Percentiles rank a stretch among this genome's conserved stretches.
Evolutionary conservation across 108 stramenopile species (phyloP).

Genomic region (Cyclotella sp.): DNA sequence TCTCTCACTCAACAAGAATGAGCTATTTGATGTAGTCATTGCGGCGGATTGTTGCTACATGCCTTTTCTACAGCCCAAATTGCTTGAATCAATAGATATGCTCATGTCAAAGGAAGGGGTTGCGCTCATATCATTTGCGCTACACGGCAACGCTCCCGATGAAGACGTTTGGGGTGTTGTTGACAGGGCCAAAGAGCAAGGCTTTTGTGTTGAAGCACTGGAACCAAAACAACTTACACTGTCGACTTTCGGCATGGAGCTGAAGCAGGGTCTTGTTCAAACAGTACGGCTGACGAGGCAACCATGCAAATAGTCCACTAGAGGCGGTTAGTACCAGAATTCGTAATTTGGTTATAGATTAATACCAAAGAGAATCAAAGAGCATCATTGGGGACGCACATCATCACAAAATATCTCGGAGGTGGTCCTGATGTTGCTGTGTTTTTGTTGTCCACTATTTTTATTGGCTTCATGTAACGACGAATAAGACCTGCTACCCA

Average conservation of each 20-base stretch:
- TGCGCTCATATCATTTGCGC: conserved; percentile 46
- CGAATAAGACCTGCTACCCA: too few species aligned
- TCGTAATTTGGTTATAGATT: too few species aligned
- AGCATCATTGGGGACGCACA: too few species aligned
- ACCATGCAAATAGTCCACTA: too few species aligned
- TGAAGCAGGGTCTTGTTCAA: conserved; percentile 51
- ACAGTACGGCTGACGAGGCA: conserved; percentile 35
- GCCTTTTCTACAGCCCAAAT: conserved; percentile 47
- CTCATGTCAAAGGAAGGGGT: conserved; percentile 40
- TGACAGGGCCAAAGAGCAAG: conserved; percentile 40
- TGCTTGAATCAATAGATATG: conserved; percentile 43
- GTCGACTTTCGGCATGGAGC: conserved; percentile 37
- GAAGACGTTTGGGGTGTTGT: conserved; percentile 54
- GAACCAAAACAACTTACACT: conserved; percentile 50
- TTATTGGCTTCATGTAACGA: too few species aligned
- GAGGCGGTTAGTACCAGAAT: too few species aligned
- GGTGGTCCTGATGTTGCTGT: too few species aligned
- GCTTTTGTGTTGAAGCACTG: conserved; percentile 53
- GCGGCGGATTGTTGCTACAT: conserved; percentile 63
- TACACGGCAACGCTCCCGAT: conserved; percentile 54
- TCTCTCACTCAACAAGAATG: conserved; percentile 2
- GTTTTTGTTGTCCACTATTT: too few species aligned
- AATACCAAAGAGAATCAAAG: too few species aligned
- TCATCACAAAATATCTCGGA: too few species aligned
- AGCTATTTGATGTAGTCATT: conserved; percentile 50